Conservation (phyloP, 2,329 filamentous ascomycete genomes). For the Parafenestella ontariensis region DNA sequence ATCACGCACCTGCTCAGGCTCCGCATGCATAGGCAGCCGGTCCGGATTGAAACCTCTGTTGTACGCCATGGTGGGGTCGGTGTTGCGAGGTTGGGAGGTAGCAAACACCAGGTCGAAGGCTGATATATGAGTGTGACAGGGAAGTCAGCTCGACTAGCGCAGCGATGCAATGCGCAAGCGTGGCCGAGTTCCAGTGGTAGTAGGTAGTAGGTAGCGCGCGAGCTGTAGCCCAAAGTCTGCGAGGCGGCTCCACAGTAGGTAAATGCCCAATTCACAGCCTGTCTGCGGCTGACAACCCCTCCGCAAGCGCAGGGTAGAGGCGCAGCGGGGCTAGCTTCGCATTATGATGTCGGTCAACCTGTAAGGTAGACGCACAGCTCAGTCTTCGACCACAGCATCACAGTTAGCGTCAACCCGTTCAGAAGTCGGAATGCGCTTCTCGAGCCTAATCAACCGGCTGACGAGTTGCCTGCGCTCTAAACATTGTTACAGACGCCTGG, state of each 20-base stretch:
- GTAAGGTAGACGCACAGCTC: background rate
- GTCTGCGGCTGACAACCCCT: slow-evolving; percentile 32
- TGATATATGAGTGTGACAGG: slow-evolving; percentile 26
- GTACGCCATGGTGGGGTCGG: slow-evolving; percentile 76
- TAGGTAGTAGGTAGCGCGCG: background rate
- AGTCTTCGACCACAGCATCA: slow-evolving; percentile 5
- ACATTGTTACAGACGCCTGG: no score
- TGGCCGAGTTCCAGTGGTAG: slow-evolving; percentile 2
- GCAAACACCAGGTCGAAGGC: slow-evolving; percentile 8
- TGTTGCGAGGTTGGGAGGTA: slow-evolving; percentile 7
- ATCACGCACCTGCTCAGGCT: slow-evolving; percentile 71
- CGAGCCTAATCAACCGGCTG: background rate
- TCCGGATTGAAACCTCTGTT: slow-evolving; percentile 93
- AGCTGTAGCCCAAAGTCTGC: background rate
- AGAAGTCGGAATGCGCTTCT: background rate
- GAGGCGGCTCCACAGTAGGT: slow-evolving; percentile 11
- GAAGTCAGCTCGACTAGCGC: slow-evolving; percentile 14
- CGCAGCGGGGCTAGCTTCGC: slow-evolving; percentile 29
- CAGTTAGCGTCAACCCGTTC: background rate
- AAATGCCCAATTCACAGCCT: slow-evolving; percentile 37
- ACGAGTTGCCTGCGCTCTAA: background rate
- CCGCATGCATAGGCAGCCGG: slow-evolving; percentile 87
- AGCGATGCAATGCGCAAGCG: slow-evolving; percentile 6
- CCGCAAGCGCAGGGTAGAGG: slow-evolving; percentile 1
- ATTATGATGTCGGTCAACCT: slow-evolving; percentile 31